Percentiles rank a stretch among this genome's conserved stretches.
phyloP scores from a whole-genome alignment of 2,329 filamentous ascomycete species.

The Phialophora verrucosa region DNA sequence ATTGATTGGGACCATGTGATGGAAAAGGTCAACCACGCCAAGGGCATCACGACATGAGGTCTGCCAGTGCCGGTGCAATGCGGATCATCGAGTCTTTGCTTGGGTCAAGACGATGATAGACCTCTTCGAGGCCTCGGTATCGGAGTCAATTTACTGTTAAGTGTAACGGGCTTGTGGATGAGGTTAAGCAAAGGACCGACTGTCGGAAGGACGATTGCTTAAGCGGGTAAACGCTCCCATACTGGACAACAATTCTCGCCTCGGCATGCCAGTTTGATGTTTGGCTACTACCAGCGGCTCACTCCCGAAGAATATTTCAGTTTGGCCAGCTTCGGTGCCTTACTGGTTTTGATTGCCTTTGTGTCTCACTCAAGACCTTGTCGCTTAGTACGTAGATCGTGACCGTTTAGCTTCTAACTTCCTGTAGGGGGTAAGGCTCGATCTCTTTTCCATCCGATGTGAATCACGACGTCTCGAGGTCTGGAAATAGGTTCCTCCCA shows the following conservation, averaged over 20 bases:
- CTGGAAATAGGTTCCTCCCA: no score
- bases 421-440: no score
- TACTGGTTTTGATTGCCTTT: no score
- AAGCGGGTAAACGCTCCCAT: background rate
- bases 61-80: no score
- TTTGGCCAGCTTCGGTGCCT: background rate
- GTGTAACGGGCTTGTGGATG: background rate
- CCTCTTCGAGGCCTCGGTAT: background rate
- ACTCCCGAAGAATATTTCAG: background rate
- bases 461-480: no score
- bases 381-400: no score
- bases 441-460: no score
- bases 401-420: no score
- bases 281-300: background rate
- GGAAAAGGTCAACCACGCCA: background rate
- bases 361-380: no score
- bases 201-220: background rate
- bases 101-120: background rate
- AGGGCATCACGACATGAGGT: background rate
- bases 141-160: background rate
- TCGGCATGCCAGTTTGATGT: background rate
- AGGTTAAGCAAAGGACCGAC: background rate
- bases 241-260: background rate
- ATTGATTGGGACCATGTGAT: constrained; percentile 1
- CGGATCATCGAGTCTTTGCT: background rate